A percentile compares a stretch with the other conserved stretches of the same genome.
phyloP scores from a whole-genome alignment of 2,329 filamentous ascomycete genomes.

The Clarireedia homoeocarpa region DNA sequence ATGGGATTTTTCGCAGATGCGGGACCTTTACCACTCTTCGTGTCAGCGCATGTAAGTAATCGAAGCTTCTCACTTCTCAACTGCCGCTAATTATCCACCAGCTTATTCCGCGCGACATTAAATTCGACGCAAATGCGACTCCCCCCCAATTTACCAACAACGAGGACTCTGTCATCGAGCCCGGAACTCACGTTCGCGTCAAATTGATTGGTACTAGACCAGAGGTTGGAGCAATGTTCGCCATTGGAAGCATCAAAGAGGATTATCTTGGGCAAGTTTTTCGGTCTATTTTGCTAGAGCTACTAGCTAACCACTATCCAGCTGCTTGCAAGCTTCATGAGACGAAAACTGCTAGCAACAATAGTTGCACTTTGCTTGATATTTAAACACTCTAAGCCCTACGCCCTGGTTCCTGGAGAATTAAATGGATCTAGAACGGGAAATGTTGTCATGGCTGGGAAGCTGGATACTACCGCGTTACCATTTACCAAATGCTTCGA shows the following conservation, averaged over 20 bases:
- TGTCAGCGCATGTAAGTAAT: conserved; percentile 41
- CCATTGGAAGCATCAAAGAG: conserved; percentile 94
- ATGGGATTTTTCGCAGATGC: conserved; percentile 87
- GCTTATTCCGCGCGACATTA: conserved; percentile 88
- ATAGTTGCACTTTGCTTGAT: not conserved
- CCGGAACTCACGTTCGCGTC: conserved; percentile 84
- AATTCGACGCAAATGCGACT: conserved; percentile 90
- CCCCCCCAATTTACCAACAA: conserved; percentile 97
- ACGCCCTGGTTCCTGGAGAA: not conserved
- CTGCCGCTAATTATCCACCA: conserved; percentile 31
- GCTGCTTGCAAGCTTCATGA: conserved; percentile 24
- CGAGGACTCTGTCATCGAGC: conserved; percentile 87
- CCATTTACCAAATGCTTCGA: too few species aligned
- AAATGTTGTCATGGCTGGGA: too few species aligned
- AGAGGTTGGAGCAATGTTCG: conserved; percentile 92
- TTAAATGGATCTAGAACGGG: not conserved
- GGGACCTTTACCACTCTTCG: conserved; percentile 70
- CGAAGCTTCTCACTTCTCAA: not conserved
- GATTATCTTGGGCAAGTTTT: conserved; percentile 57
- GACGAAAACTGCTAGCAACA: not conserved
- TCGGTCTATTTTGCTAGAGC: not conserved
- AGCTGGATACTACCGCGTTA: too few species aligned
- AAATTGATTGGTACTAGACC: conserved; percentile 92
- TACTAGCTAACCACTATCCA: conserved; percentile 9
- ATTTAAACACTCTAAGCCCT: not conserved